Evolutionary conservation across 306 rosid genomes (phyloP), one percentile per base, ranked within the genome.

Genomic region (Inga leiocalycina): DNA sequence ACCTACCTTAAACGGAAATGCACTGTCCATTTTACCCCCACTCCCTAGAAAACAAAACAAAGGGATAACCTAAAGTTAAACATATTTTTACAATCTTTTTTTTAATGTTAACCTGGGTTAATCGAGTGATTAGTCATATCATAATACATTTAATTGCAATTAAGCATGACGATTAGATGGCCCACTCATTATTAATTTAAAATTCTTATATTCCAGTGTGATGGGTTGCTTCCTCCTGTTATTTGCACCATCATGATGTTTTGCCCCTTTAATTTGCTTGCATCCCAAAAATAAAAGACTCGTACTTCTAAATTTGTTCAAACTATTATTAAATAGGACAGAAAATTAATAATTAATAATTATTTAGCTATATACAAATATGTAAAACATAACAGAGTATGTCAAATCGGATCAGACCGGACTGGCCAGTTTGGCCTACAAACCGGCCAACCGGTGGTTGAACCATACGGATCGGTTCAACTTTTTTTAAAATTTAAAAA

Each of bases 211-310:
- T 71, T 80, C 83, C 32, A 71, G 57, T 15, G 35, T 80, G 44
- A 64, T 69, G 76, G 80, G 16, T 39, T 81, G 69, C n/a, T 7
- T 24, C 52, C 80, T 66, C 37, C 43, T 54, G 84, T 74, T 20
- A 65, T 68, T 44, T 59, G 13, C 19, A n/a, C 17, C 79, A 84
- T 84, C 51, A 85, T 80, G 75, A 37, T 80, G 84, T 80, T 67
- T 59, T 5, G 41, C 11, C 49, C 30, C 75, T 71, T 69, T 44
- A 34, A 83, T 35, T 10, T 48, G 16, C 52, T 46, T 9, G 11
- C 15, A 46, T 46, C 37, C 37, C n/a, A 17, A 16, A n/a, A 61
- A 10, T 22, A n/a, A 32, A 32, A 1, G 4, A 49, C 6, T 3
- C 17, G 0, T 7, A 24, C 4, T 27, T 62, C 32, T 4, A 13